These are phyloP conservation scores for Trichophyton mentagrophytes DNA, from an alignment of 2,329 filamentous ascomycete species.

Conservation along the genomic window DNA sequence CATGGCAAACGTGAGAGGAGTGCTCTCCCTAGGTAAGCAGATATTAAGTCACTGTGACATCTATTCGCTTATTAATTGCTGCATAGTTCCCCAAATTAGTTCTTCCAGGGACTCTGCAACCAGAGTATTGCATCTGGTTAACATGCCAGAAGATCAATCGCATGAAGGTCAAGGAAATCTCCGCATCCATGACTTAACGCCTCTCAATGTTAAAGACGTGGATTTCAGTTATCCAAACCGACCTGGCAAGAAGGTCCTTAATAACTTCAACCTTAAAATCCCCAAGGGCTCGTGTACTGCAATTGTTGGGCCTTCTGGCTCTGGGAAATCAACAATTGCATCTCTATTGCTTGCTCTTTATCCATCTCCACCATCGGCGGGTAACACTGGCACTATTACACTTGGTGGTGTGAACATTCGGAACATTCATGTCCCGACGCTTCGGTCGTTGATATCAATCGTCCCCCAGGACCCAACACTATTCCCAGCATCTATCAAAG, in stretches of 20 bases:
- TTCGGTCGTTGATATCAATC: conserved; percentile 51
- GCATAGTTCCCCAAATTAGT: conserved; percentile 60
- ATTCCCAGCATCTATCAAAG: conserved; percentile 31
- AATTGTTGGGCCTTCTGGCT: conserved; percentile 72
- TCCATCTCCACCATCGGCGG: conserved; percentile 17
- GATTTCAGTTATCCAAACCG: conserved; percentile 59
- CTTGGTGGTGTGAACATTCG: conserved; percentile 43
- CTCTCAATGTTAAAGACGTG: conserved; percentile 50
- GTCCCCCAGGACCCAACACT: conserved; percentile 53
- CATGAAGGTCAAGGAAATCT: conserved; percentile 46
- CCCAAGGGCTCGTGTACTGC: conserved; percentile 53
- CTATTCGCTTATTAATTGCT: neutral
- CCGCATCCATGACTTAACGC: conserved; percentile 29
- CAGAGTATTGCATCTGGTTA: conserved; percentile 57
- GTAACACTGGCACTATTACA: conserved; percentile 36
- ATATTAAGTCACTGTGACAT: neutral
- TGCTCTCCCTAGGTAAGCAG: conserved; percentile 50
- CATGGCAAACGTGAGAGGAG: conserved; percentile 56
- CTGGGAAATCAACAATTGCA: conserved; percentile 80
- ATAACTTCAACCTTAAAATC: conserved; percentile 54
- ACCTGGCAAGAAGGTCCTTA: conserved; percentile 43
- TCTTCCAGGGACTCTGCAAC: conserved; percentile 59
- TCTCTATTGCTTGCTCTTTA: conserved; percentile 65
- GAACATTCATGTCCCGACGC: conserved; percentile 45
- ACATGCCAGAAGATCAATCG: conserved; percentile 42